Evolutionary conservation across 2,329 filamentous ascomycete species (phyloP), one percentile per base, ranked within the genome.

Genomic region (Fusarium penzigii): DNA sequence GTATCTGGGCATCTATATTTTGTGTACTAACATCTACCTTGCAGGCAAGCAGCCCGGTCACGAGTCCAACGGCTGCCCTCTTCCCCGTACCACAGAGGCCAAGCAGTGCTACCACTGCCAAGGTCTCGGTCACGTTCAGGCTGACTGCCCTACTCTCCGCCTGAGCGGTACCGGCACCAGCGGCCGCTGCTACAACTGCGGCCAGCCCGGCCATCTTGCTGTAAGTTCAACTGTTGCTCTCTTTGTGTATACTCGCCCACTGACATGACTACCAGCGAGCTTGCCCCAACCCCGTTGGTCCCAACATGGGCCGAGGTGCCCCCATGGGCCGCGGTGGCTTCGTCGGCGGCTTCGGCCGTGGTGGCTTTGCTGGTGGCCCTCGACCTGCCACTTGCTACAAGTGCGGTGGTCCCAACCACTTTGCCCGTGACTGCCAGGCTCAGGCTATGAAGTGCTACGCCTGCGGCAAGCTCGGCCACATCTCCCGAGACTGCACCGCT

Each of bases 71-170:
- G 89, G 89, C 74, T 99, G 94, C 83, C 94, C 94, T 66, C 87
- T 93, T 70, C 94, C 94, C 69, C 89, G 94, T 75, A 97, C 93
- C 56, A 97, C 94, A 61, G 94, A 99, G 79, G 92, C 92, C 48
- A 99, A 99, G 86, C 94, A 99, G 82, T 99, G 94, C 85, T 99
- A 99, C 75, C 94, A 97, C 79, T 99, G 94, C 83, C 94, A 97
- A 81, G 94, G 94, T 53, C 85, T 97, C 57, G 94, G 94, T 63
- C 94, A 99, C 73, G 94, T 99, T 68, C 94, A 99, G 81, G 94
- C 94, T 65, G 94, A 99, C 75, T 99, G 94, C 84, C 94, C 94
- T 68, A 97, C 94, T 57, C 85, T 99, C 61, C 91, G 94, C 65
- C 77, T 99, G 73, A 96, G 86, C 74, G 92, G 89, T 62, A 88